Evolutionary conservation across 345 rosid genomes (phyloP).

Genomic region (Atalantia buxifolia): DNA sequence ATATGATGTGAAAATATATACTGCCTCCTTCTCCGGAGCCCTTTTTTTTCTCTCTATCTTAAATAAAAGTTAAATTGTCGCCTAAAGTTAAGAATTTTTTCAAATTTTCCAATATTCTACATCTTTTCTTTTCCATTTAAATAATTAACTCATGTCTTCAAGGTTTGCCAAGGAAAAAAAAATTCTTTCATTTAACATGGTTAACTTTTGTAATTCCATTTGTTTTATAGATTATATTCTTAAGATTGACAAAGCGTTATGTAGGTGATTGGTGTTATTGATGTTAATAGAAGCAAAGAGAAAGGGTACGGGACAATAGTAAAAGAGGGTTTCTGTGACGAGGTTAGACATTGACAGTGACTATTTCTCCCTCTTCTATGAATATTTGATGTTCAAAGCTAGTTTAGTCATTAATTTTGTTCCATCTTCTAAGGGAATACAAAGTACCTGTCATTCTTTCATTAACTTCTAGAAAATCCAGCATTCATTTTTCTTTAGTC

Average conservation of each 20-base stretch:
- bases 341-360: conserved; percentile 45
- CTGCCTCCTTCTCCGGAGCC: not conserved
- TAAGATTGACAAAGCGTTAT: conserved; percentile 3
- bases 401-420: not conserved
- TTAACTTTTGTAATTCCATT: not conserved
- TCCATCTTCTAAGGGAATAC: not conserved
- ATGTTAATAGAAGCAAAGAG: conserved; percentile 76
- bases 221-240: not conserved
- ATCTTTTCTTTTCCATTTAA: not conserved
- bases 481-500: not conserved
- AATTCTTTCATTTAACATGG: not conserved
- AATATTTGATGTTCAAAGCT: not conserved
- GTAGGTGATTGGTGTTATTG: conserved; percentile 90
- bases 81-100: not conserved
- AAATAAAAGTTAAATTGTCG: not conserved
- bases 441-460: not conserved
- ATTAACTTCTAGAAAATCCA: not conserved
- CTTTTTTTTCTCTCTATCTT: not conserved
- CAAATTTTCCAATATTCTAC: not conserved
- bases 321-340: conserved; percentile 87
- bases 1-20: not conserved
- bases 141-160: not conserved
- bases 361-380: not conserved
- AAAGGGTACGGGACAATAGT: conserved; percentile 82
- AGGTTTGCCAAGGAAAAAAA: not conserved